A percentile compares a stretch with the other conserved stretches of the same genome.
Conservation (phyloP, 257 asterid species). For the Penstemon barbatus region DNA sequence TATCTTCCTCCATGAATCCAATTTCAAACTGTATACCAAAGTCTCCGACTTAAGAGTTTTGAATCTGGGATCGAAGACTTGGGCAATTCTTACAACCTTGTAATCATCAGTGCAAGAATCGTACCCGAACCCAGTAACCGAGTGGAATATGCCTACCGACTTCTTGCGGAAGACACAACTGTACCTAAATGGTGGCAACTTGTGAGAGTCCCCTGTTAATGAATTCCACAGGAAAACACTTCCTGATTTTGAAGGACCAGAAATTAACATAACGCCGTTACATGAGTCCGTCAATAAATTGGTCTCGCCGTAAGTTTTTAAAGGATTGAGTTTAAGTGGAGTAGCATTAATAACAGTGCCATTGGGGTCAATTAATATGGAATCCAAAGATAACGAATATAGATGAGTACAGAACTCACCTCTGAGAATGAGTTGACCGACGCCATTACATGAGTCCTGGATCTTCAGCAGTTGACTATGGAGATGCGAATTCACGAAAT, state of each 20-base stretch:
- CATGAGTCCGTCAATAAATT: slow-evolving; percentile 27
- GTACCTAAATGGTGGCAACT: slow-evolving; percentile 20
- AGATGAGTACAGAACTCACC: slow-evolving; percentile 26
- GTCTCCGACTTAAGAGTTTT: slow-evolving; percentile 29
- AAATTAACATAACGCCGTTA: slow-evolving; percentile 29
- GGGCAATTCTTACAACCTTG: slow-evolving; percentile 30
- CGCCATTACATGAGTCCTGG: slow-evolving; percentile 22
- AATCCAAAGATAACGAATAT: slow-evolving; percentile 22
- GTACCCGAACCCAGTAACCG: slow-evolving; percentile 32
- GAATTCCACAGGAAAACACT: slow-evolving; percentile 32
- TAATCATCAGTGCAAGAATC: slow-evolving; percentile 21
- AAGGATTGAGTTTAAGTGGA: neutral
- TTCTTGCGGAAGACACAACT: slow-evolving; percentile 22
- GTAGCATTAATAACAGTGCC: neutral
- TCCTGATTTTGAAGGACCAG: slow-evolving; percentile 3
- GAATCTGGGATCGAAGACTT: slow-evolving; percentile 34
- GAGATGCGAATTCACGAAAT: slow-evolving; percentile 27
- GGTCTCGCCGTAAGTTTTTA: neutral
- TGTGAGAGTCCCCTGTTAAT: slow-evolving; percentile 26
- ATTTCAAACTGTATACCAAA: slow-evolving; percentile 25
- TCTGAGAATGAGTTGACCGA: slow-evolving; percentile 30
- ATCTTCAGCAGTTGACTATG: slow-evolving; percentile 23
- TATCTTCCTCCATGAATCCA: slow-evolving; percentile 33
- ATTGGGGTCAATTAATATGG: neutral
- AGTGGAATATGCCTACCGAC: slow-evolving; percentile 26